Percentiles rank a stretch among this genome's conserved stretches.
phyloP scores from a whole-genome alignment of 1,284 basidiomycete species.

The Flammula alnicola region DNA sequence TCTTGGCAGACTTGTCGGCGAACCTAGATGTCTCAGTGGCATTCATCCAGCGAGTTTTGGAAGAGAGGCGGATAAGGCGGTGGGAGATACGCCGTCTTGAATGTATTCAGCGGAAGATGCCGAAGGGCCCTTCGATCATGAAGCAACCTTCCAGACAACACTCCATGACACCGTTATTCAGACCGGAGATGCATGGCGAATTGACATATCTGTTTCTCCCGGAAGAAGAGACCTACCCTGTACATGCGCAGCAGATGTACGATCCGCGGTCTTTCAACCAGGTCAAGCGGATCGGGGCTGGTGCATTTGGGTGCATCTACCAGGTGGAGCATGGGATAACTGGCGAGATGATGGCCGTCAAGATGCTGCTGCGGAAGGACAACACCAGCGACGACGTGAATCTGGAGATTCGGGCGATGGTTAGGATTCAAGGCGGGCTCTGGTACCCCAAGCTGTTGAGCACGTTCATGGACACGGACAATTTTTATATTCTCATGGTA shows the following conservation, averaged over 20 bases:
- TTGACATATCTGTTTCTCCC: conserved; percentile 14
- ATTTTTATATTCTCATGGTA: conserved; percentile 26
- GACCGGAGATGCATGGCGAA: not conserved
- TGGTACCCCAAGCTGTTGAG: conserved; percentile 22
- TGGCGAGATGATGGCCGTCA: conserved; percentile 23
- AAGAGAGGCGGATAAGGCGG: conserved; percentile 2
- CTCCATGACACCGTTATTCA: conserved; percentile 5
- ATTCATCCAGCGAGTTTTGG: not conserved
- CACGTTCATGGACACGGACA: conserved; percentile 16
- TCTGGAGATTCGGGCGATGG: conserved; percentile 21
- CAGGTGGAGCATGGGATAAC: conserved; percentile 21
- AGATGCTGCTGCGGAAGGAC: conserved; percentile 9
- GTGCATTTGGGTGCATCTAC: conserved; percentile 18
- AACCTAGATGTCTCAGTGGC: not conserved
- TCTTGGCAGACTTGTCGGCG: not conserved
- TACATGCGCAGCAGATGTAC: conserved; percentile 12
- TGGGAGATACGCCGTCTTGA: not conserved
- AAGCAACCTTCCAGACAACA: conserved; percentile 3
- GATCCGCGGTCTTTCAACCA: conserved; percentile 16
- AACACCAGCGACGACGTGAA: conserved; percentile 11
- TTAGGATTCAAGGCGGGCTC: conserved; percentile 10
- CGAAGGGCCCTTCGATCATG: not conserved
- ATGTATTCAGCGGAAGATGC: conserved; percentile 3
- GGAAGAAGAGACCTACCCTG: conserved; percentile 9
- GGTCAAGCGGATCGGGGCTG: conserved; percentile 17